phyloP scores from a whole-genome alignment of 169 alveolate genomes.

The Plasmodium berghei region DNA sequence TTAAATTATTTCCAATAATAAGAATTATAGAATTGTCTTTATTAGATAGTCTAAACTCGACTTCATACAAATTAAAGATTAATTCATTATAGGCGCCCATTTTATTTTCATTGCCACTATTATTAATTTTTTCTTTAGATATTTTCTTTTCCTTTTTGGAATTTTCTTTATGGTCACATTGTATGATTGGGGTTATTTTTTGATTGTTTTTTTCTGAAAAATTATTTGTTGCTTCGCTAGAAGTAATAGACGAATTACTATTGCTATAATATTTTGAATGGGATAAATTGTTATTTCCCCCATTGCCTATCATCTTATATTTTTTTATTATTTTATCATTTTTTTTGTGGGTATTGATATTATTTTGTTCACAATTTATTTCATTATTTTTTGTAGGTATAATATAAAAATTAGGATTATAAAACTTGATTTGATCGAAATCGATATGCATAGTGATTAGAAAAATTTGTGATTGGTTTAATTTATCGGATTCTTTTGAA shows the following conservation, averaged over 20 bases:
- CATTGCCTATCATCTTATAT: background rate
- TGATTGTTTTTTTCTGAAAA: background rate
- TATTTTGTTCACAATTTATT: background rate
- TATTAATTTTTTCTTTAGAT: background rate
- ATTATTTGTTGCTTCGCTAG: background rate
- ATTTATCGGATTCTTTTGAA: slow-evolving; percentile 1
- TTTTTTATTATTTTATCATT: background rate
- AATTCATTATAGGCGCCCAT: background rate
- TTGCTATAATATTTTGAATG: background rate
- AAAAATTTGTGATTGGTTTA: background rate
- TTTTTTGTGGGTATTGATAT: background rate
- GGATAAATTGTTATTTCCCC: background rate
- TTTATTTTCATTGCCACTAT: background rate
- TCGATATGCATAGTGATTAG: slow-evolving; percentile 20
- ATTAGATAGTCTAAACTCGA: slow-evolving; percentile 49
- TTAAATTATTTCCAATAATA: slow-evolving; percentile 21
- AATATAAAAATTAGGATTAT: background rate
- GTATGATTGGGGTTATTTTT: background rate
- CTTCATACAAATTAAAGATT: slow-evolving; percentile 46
- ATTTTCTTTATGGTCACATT: background rate
- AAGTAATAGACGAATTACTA: background rate
- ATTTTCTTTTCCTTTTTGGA: background rate
- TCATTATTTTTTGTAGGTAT: background rate
- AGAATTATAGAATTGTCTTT: slow-evolving; percentile 53
- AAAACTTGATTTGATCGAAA: slow-evolving; percentile 14